These are phyloP conservation scores for Atractiella rhizophila DNA, from an alignment of 768 basidiomycete genomes.

Conservation along the genomic window DNA sequence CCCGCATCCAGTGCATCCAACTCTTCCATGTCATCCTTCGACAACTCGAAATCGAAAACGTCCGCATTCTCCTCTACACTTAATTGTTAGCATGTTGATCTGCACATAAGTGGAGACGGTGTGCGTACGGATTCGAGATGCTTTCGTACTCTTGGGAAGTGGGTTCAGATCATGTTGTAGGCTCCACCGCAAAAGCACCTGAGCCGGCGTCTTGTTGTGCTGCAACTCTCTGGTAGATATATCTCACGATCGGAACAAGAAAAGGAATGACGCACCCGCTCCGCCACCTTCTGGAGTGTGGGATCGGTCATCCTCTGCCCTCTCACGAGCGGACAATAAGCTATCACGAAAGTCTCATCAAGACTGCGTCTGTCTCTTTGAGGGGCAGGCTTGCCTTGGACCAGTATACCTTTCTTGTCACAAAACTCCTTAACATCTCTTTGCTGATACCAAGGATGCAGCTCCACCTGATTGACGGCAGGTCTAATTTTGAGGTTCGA, in stretches of 20 bases:
- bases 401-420: slow-evolving; percentile 31
- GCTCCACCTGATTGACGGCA: slow-evolving; percentile 26
- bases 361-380: too few relatives aligned
- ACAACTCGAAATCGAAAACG: slow-evolving; percentile 50
- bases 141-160: slow-evolving; percentile 54
- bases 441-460: slow-evolving; percentile 43
- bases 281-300: slow-evolving; percentile 31
- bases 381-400: too few relatives aligned
- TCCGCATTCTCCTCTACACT: slow-evolving; percentile 31
- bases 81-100: not conserved
- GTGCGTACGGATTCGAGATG: slow-evolving; percentile 36
- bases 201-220: slow-evolving; percentile 21
- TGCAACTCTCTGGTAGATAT: too few relatives aligned
- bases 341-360: too few relatives aligned
- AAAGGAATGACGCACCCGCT: slow-evolving; percentile 28
- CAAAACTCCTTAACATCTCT: slow-evolving; percentile 51
- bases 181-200: slow-evolving; percentile 26
- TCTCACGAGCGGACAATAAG: slow-evolving; percentile 50
- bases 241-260: not conserved
- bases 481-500: slow-evolving; percentile 38
- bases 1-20: slow-evolving; percentile 51
- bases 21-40: slow-evolving; percentile 35
- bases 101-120: not conserved
- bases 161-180: slow-evolving; percentile 37
- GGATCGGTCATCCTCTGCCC: slow-evolving; percentile 24